phyloP scores from a whole-genome alignment of 1,284 basidiomycete genomes.

The Cutaneotrichosporon mucoides region DNA sequence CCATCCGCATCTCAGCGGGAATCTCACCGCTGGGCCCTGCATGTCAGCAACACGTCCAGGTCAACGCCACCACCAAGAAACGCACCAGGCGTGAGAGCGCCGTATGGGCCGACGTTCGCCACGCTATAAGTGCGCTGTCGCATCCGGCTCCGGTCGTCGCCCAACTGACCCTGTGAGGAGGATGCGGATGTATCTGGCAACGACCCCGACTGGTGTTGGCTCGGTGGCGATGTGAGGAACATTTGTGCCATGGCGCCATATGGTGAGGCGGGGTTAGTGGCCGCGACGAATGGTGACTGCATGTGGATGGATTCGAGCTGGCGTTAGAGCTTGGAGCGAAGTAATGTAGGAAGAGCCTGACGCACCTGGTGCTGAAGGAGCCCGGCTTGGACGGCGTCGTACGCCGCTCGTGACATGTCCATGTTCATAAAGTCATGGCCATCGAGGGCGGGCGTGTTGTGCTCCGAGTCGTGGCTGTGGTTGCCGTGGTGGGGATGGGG shows the following conservation, averaged over 20 bases:
- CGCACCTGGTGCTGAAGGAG: conserved; percentile 23
- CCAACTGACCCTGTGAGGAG: conserved; percentile 5
- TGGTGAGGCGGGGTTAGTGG: conserved; percentile 31
- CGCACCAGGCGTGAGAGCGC: conserved; percentile 37
- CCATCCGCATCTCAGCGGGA: conserved; percentile 33
- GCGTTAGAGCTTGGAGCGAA: conserved; percentile 2
- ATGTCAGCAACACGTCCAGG: neutral
- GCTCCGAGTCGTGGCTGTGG: neutral
- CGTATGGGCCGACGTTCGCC: conserved; percentile 2
- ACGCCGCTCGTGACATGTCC: conserved; percentile 8
- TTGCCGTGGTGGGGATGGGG: neutral
- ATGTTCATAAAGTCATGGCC: conserved; percentile 7
- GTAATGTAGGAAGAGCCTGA: neutral
- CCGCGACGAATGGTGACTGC: conserved; percentile 46
- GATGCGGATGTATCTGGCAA: neutral
- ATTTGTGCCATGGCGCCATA: conserved; percentile 35
- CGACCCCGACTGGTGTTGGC: neutral
- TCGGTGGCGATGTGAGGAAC: conserved; percentile 34
- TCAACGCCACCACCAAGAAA: neutral
- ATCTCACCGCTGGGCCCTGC: conserved; percentile 45
- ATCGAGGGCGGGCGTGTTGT: conserved; percentile 5
- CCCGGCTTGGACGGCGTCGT: conserved; percentile 22
- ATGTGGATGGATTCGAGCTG: conserved; percentile 49
- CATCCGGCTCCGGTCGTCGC: conserved; percentile 5
- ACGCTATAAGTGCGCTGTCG: conserved; percentile 13